phyloP scores from a whole-genome alignment of 345 rosid species.

The Brassica nigra region DNA sequence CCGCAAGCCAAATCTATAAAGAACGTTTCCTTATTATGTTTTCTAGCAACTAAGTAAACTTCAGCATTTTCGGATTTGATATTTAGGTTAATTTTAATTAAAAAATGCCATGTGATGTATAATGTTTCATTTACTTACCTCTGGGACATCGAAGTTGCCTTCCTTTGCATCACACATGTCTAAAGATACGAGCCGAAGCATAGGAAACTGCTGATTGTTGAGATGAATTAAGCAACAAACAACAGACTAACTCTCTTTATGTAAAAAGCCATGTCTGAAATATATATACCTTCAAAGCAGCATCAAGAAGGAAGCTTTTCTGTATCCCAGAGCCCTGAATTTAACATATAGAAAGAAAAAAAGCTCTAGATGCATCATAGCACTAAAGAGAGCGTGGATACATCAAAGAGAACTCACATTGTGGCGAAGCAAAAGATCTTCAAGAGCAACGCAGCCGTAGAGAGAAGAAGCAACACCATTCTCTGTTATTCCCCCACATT shows the following conservation, averaged over 20 bases:
- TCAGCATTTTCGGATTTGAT: no score
- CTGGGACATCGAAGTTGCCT: slow-evolving; percentile 63
- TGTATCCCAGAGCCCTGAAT: slow-evolving; percentile 66
- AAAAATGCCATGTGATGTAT: no score
- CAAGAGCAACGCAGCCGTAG: slow-evolving; percentile 63
- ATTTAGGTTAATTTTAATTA: no score
- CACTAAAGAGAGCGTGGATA: neutral
- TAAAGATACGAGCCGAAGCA: slow-evolving; percentile 65
- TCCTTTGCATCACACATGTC: slow-evolving; percentile 77
- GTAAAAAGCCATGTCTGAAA: neutral
- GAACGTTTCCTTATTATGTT: neutral
- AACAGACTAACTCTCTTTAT: neutral
- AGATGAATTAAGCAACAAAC: slow-evolving; percentile 9
- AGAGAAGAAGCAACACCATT: slow-evolving; percentile 56
- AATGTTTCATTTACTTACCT: slow-evolving; percentile 43
- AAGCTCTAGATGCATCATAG: neutral
- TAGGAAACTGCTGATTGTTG: slow-evolving; percentile 52
- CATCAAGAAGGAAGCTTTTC: slow-evolving; percentile 59
- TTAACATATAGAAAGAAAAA: neutral
- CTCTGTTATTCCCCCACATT: slow-evolving; percentile 66
- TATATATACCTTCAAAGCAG: slow-evolving; percentile 56
- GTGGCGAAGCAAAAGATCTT: slow-evolving; percentile 76
- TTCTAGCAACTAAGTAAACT: neutral
- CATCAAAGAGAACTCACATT: slow-evolving; percentile 52
- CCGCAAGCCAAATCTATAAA: neutral